Evolutionary conservation across 2,329 filamentous ascomycete genomes (phyloP), one percentile per base, ranked within the genome.

Genomic region (Arthroderma sp.): DNA sequence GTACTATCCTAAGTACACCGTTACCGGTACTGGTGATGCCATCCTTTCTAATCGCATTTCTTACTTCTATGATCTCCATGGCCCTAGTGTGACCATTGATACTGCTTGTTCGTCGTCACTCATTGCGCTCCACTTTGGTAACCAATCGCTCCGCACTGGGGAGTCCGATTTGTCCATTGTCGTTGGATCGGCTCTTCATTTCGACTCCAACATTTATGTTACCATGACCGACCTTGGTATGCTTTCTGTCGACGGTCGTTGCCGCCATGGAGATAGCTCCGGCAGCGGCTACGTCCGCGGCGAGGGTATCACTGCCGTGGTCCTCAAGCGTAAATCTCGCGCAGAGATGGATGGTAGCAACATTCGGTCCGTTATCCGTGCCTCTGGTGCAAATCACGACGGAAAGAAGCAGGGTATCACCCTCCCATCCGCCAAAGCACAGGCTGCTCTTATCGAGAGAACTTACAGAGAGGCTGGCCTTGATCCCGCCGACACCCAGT

Each of bases 261-360:
- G 83, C 64, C 84, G 86, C 56, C 86, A 83, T 0, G 89, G 85
- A 57, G 84, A 89, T 60, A 80, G 86, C 50, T 77, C 73, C 32
- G 85, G 85, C 2, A 83, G 87, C 62, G 85, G 85, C 1, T 89
- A 89, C 63, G 89, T 84, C 64, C 79, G 85, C 58, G 83, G 79
- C 44, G 85, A 91, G 54, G 80, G 77, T 22, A 82, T 83, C 49
- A 83, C 78, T 1, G 81, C 81, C 0, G 72, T 91, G 40, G 72
- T 91, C 22, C 66, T 91, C 40, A 91, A 91, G 70, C 74, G 85
- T 33, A 75, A 87, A 2, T 80, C 86, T 44, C 85, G 89, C 62
- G 85, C 85, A 1, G 61, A 83, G 42, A 75, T 75, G 1, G 69
- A 71, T 11, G 67, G 68, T 1, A 71, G 54, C 46, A 56, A 55